A percentile compares a stretch with the other conserved stretches of the same genome.
Conservation (phyloP, 202 grass and related monocot genomes). For the Tripidium arundinaceum region DNA sequence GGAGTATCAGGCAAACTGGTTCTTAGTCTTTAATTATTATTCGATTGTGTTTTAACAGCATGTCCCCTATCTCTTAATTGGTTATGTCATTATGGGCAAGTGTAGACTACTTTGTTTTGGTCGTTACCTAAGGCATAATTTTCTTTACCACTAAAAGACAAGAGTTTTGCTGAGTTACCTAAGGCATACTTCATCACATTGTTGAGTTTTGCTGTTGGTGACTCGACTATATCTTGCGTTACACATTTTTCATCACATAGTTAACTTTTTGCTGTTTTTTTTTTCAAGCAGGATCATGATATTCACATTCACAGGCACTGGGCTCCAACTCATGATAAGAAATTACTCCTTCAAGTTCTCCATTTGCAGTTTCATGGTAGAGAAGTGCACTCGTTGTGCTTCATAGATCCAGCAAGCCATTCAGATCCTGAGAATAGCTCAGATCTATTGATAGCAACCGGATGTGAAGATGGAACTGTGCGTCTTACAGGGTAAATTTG, state of each 20-base stretch:
- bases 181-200: neutral
- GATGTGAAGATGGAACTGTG: slow-evolving; percentile 93
- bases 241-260: slow-evolving; percentile 14
- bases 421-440: slow-evolving; percentile 27
- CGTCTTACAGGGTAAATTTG: slow-evolving; percentile 74
- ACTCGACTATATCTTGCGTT: neutral
- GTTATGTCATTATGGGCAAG: slow-evolving; percentile 10
- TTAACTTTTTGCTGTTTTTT: neutral
- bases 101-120: neutral
- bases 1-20: neutral
- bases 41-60: neutral
- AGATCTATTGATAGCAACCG: slow-evolving; percentile 63
- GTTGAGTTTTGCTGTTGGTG: neutral
- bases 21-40: neutral
- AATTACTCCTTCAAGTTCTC: slow-evolving; percentile 62
- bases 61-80: neutral
- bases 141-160: neutral
- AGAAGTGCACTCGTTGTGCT: slow-evolving; percentile 88
- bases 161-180: no score
- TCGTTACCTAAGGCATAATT: neutral
- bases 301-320: slow-evolving; percentile 77
- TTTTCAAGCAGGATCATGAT: slow-evolving; percentile 57
- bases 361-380: slow-evolving; percentile 93
- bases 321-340: slow-evolving; percentile 51
- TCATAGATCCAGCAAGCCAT: slow-evolving; percentile 49